These are phyloP conservation scores for Solanum microdontum DNA, from an alignment of 257 asterid genomes.

Conservation along the genomic window DNA sequence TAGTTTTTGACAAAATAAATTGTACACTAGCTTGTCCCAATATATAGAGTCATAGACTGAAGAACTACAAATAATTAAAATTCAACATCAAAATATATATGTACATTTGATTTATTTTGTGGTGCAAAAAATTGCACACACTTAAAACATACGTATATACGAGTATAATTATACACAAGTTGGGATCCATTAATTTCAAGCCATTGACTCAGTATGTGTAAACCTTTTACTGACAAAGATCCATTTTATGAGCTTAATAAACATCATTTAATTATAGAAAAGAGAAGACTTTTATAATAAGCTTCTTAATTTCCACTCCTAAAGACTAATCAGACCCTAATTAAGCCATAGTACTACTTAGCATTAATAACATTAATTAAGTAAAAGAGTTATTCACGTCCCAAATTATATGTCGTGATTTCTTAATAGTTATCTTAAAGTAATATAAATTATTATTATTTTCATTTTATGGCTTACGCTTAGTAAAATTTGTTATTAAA, in stretches of 20 bases:
- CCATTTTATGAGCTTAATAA: not conserved
- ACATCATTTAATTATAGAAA: not conserved
- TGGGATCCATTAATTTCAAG: not conserved
- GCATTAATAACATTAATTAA: not conserved
- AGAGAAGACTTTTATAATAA: not conserved
- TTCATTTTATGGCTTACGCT: too few relatives aligned
- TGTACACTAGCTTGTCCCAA: not conserved
- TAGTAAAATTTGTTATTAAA: not conserved
- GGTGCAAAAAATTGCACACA: not conserved
- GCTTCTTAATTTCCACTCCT: not conserved
- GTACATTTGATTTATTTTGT: too few relatives aligned
- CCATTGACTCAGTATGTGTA: not conserved
- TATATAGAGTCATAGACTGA: not conserved
- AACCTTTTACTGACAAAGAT: slow-evolving; percentile 1
- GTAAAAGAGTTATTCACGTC: not conserved
- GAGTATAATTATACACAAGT: not conserved
- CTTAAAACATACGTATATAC: not conserved
- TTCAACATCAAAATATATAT: not conserved
- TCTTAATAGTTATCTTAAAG: not conserved
- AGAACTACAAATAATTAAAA: not conserved
- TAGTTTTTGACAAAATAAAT: not conserved
- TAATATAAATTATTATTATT: too few relatives aligned
- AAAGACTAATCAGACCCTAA: not conserved
- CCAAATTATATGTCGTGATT: not conserved
- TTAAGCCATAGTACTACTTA: not conserved